Evolutionary conservation across 2,329 filamentous ascomycete species (phyloP), one percentile per base, ranked within the genome.

Genomic region (Alternaria tenuissima): DNA sequence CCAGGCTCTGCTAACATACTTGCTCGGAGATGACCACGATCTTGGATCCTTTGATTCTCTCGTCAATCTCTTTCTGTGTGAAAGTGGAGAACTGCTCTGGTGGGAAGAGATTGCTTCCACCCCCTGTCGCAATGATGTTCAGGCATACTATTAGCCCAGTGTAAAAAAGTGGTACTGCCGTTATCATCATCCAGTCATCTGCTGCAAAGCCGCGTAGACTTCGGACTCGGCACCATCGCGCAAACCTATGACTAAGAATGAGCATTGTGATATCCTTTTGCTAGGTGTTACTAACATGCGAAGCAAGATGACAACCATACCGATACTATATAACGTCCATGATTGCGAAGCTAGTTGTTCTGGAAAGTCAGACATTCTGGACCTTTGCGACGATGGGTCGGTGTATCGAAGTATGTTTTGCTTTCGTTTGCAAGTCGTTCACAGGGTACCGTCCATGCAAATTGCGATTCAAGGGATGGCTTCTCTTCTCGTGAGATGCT

Each of bases 21-120:
- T 82, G 79, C 69, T 83, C 81, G 3, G 80, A 80, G 1, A 81
- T 69, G 5, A 83, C 65, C 16, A 81, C 80, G 36, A 83, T 76
- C 66, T 83, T 82, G 14, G 79, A 80, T 12, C 80, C 81, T 38
- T 78, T 76, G 42, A 83, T 78, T 7, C 82, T 76, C 20, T 81
- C 78, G 30, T 76, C 39, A 5, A 83, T 79, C 9, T 83, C 76
- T 16, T 66, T 56, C 14, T 70, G 59, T 7, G 74, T 77, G 63
- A 82, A 82, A 0, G 70, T 76, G 2, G 61, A 57, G 26, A 76
- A 74, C 26, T 78, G 61, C 52, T 77, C 80, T 5, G 78, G 78
- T 5, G 67, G 77, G 53, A 69, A 80, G 2, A 83, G 70, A 57
- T 82, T 83, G 52, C 79, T 81, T 26, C 80, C 81, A 36, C 81